Evolutionary conservation across 2,329 filamentous ascomycete species (phyloP).

Genomic region (Monilinia laxa): DNA sequence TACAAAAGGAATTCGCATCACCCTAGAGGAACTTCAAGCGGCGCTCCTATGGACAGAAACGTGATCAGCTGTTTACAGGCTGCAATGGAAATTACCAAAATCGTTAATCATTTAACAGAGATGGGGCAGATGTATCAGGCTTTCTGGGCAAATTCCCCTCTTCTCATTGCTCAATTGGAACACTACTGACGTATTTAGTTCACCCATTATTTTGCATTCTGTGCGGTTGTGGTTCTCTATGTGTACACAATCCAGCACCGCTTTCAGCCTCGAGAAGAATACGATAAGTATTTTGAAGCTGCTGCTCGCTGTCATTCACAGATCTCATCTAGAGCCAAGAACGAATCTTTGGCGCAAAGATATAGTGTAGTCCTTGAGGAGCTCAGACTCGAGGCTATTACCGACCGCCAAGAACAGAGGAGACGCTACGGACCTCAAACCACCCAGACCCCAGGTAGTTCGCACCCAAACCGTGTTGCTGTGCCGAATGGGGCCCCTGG

Average conservation of each 20-base stretch:
- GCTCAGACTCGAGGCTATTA: slow-evolving; percentile 35
- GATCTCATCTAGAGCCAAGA: slow-evolving; percentile 42
- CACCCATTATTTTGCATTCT: slow-evolving; percentile 48
- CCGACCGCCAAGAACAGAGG: background rate
- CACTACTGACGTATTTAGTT: slow-evolving; percentile 33
- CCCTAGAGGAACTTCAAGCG: slow-evolving; percentile 21
- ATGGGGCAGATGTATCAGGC: slow-evolving; percentile 43
- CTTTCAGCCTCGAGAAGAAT: slow-evolving; percentile 35
- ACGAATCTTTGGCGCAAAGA: slow-evolving; percentile 45
- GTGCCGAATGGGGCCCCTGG: background rate
- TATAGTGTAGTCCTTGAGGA: slow-evolving; percentile 47
- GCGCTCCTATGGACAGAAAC: slow-evolving; percentile 34
- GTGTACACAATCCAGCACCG: slow-evolving; percentile 47
- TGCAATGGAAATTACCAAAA: slow-evolving; percentile 43
- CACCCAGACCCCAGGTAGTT: background rate
- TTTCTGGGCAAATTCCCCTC: slow-evolving; percentile 43
- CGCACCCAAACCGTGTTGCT: background rate
- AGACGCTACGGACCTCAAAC: background rate
- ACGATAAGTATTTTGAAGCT: slow-evolving; percentile 41
- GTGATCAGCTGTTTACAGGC: slow-evolving; percentile 43
- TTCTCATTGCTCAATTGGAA: background rate
- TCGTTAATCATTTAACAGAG: slow-evolving; percentile 44
- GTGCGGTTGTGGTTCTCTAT: slow-evolving; percentile 47
- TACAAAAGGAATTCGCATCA: slow-evolving; percentile 22
- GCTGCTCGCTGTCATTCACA: slow-evolving; percentile 46